Conservation (phyloP, 2,329 filamentous ascomycete species). For the Colletotrichum graminicola region DNA sequence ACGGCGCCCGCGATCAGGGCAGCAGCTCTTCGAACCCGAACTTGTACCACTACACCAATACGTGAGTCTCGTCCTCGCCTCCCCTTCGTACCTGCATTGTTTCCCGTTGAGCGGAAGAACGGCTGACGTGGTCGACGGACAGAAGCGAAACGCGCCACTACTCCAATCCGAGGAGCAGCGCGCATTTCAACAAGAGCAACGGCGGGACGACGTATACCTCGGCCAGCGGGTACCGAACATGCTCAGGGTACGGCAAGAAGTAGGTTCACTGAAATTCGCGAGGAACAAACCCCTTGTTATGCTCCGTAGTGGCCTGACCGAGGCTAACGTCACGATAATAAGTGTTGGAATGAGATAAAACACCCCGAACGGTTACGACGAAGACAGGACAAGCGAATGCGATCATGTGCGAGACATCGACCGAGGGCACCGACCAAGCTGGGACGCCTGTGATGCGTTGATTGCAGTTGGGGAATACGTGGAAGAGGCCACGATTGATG, state of each 20-base stretch:
- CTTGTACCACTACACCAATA: conserved; percentile 76
- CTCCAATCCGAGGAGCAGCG: conserved; percentile 72
- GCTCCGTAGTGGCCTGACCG: neutral
- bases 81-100: neutral
- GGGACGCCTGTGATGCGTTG: neutral
- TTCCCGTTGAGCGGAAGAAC: neutral
- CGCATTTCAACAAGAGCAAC: conserved; percentile 73
- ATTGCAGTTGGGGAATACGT: neutral
- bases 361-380: neutral
- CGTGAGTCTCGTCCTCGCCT: conserved; percentile 52
- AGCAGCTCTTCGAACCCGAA: conserved; percentile 66
- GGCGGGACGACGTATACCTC: conserved; percentile 73
- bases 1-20: conserved; percentile 73
- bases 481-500: too few relatives aligned
- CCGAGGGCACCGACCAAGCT: neutral
- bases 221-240: conserved; percentile 56
- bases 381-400: neutral
- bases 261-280: neutral
- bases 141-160: conserved; percentile 79
- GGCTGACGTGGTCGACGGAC: conserved; percentile 16
- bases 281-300: neutral
- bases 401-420: neutral
- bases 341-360: conserved; percentile 21
- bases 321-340: conserved; percentile 1
- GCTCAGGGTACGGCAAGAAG: conserved; percentile 39